Evolutionary conservation across 139 green algal species (phyloP).

Genomic region (Nannochloris sp.): DNA sequence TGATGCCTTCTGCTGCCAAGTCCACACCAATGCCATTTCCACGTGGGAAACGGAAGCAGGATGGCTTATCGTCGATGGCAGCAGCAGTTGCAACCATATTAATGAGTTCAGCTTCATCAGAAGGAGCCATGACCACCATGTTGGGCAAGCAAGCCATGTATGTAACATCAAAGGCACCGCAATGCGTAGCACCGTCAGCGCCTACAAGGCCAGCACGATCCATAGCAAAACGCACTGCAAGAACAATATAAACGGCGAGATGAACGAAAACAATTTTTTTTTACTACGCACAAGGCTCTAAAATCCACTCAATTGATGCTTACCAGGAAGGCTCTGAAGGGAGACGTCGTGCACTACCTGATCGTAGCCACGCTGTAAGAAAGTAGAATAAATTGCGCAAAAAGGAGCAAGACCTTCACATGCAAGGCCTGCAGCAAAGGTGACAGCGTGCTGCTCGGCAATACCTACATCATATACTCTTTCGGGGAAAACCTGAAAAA

Average conservation of each 20-base stretch:
- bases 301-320: not conserved
- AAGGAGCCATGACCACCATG: slow-evolving; percentile 96
- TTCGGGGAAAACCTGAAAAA: slow-evolving; percentile 74
- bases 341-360: slow-evolving; percentile 96
- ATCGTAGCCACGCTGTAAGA: slow-evolving; percentile 97
- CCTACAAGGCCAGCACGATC: slow-evolving; percentile 95
- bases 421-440: slow-evolving; percentile 92
- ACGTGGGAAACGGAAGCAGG: slow-evolving; percentile 87
- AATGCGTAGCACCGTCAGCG: slow-evolving; percentile 95
- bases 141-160: slow-evolving; percentile 96
- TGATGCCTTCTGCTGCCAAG: slow-evolving; percentile 64
- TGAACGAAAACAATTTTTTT: slow-evolving; percentile 2
- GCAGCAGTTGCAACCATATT: slow-evolving; percentile 89
- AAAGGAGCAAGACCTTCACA: slow-evolving; percentile 91
- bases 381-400: slow-evolving; percentile 95
- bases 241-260: not conserved
- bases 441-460: slow-evolving; percentile 97
- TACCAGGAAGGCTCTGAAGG: slow-evolving; percentile 93
- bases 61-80: slow-evolving; percentile 90
- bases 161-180: slow-evolving; percentile 87
- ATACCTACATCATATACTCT: slow-evolving; percentile 97
- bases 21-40: slow-evolving; percentile 93
- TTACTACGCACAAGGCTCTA: not conserved
- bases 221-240: slow-evolving; percentile 94
- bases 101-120: slow-evolving; percentile 90